Conservation (phyloP, 192 early-diverging fungal genomes). For the Backusella liffmaniae region DNA sequence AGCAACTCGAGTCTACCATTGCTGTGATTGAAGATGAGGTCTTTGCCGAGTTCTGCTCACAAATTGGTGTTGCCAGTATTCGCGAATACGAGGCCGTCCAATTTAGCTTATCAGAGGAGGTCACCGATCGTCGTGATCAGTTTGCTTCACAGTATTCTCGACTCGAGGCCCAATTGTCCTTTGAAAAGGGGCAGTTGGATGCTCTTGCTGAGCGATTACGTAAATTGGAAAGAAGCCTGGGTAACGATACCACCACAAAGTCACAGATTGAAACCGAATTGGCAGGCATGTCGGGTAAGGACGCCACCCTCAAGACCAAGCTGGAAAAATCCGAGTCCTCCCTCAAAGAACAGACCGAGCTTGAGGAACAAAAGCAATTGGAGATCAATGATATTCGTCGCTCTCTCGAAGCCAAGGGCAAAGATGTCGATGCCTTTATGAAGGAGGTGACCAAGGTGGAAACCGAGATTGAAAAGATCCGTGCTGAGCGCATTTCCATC, state of each 20-base stretch:
- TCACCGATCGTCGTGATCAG: conserved; percentile 69
- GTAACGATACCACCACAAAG: conserved; percentile 31
- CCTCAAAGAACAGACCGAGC: conserved; percentile 45
- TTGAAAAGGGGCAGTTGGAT: conserved; percentile 72
- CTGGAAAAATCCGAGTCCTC: conserved; percentile 42
- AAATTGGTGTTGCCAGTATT: conserved; percentile 72
- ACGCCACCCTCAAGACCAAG: conserved; percentile 49
- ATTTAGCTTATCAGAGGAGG: conserved; percentile 66
- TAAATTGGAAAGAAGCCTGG: conserved; percentile 53
- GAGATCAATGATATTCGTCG: conserved; percentile 58
- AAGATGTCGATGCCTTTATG: conserved; percentile 63
- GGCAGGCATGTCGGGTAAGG: conserved; percentile 38
- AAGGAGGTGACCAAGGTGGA: conserved; percentile 63
- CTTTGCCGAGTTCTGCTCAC: conserved; percentile 80
- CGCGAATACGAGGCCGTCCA: conserved; percentile 86
- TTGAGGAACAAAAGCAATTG: conserved; percentile 55
- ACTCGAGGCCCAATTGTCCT: conserved; percentile 75
- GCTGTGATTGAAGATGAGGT: conserved; percentile 58
- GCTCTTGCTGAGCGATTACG: conserved; percentile 59
- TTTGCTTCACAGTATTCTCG: conserved; percentile 78
- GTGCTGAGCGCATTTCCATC: conserved; percentile 75
- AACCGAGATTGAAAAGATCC: conserved; percentile 75
- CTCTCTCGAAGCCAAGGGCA: conserved; percentile 53
- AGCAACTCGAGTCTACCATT: conserved; percentile 44
- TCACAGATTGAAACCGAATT: conserved; percentile 37